Percentiles rank a stretch among this genome's conserved stretches.
phyloP scores from a whole-genome alignment of 164 flowering plant genomes.

The Stephania yunnanensis region DNA sequence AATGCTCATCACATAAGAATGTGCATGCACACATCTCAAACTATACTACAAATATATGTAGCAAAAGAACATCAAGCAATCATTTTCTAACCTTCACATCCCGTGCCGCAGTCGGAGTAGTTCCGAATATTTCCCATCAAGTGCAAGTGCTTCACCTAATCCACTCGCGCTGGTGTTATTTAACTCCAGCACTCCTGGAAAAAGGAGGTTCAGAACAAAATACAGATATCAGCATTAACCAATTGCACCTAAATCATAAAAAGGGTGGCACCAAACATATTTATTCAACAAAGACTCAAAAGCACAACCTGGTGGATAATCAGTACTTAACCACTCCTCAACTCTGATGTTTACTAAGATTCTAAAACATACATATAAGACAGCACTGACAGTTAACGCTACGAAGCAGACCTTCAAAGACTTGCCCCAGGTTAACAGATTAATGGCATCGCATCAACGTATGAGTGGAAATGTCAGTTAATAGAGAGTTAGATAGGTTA shows the following conservation, averaged over 20 bases:
- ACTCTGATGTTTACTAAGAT: constrained; percentile 21
- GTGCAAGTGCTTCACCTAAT: background rate
- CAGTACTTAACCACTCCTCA: constrained; percentile 29
- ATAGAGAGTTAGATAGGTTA: constrained; percentile 27
- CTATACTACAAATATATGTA: too few species aligned
- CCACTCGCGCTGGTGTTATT: background rate
- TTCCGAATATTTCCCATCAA: too few species aligned
- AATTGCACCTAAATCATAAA: background rate
- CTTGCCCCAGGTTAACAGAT: background rate
- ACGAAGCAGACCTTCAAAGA: background rate
- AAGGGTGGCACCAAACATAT: background rate
- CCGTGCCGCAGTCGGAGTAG: too few species aligned
- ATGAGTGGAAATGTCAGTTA: constrained; percentile 8
- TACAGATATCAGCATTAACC: background rate
- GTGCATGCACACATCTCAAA: too few species aligned
- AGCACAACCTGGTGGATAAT: background rate
- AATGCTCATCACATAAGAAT: too few species aligned
- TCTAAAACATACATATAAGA: constrained; percentile 2
- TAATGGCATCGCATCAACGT: background rate
- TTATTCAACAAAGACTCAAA: background rate
- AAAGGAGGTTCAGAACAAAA: constrained; percentile 2
- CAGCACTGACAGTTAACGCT: background rate
- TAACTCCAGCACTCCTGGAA: background rate
- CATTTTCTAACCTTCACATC: too few species aligned
- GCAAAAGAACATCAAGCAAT: too few species aligned